phyloP scores from a whole-genome alignment of 1,284 basidiomycete genomes.

The Marasmius tenuissimus region DNA sequence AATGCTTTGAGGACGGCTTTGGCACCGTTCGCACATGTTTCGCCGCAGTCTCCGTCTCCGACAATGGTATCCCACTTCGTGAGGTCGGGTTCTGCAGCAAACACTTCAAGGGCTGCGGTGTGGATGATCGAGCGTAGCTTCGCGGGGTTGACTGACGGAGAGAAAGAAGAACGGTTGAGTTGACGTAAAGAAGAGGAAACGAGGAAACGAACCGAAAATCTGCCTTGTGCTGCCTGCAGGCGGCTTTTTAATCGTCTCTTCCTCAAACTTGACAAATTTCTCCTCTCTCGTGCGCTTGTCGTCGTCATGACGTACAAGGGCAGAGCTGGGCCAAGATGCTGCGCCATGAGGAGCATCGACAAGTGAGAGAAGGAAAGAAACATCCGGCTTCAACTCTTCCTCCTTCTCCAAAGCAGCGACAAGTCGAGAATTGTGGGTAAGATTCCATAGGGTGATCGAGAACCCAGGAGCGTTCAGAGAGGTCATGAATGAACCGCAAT shows the following conservation, averaged over 20 bases:
- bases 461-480: slow-evolving; percentile 47
- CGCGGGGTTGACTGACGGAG: slow-evolving; percentile 13
- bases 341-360: slow-evolving; percentile 41
- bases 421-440: slow-evolving; percentile 13
- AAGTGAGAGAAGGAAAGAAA: slow-evolving; percentile 22
- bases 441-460: slow-evolving; percentile 40
- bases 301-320: slow-evolving; percentile 11
- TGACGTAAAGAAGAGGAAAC: neutral
- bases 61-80: slow-evolving; percentile 41
- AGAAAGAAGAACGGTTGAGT: neutral
- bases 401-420: slow-evolving; percentile 4
- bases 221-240: neutral
- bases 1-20: slow-evolving; percentile 18
- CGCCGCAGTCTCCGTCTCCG: slow-evolving; percentile 35
- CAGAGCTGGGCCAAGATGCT: slow-evolving; percentile 36
- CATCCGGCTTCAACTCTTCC: slow-evolving; percentile 11
- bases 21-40: slow-evolving; percentile 30
- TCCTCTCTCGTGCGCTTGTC: slow-evolving; percentile 3
- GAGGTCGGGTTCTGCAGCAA: slow-evolving; percentile 37
- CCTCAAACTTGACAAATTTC: slow-evolving; percentile 4
- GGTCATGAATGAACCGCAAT: slow-evolving; percentile 41
- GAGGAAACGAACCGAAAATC: neutral
- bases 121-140: slow-evolving; percentile 21
- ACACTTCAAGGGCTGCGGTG: slow-evolving; percentile 31
- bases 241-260: neutral